Base-by-base conservation (phyloP, 768 basidiomycete genomes). In the Lactarius deliciosus region DNA sequence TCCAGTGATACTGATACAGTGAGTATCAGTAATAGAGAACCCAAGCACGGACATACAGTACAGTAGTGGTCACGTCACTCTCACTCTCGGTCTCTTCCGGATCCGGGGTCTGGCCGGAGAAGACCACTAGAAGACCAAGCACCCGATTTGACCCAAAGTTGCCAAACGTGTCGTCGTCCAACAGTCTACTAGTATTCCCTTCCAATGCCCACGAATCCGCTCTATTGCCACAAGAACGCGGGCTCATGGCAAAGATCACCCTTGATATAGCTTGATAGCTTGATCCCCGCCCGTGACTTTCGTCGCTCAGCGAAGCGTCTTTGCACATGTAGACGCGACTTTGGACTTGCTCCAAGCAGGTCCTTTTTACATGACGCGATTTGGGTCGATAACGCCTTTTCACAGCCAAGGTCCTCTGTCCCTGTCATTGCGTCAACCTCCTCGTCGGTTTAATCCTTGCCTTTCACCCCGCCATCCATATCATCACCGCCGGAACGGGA, bases 191-290 rank as follows among this genome's bases (percentile, higher is more conserved):
- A n/a, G n/a, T 0, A 36, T 36, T 36, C 11, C 36, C 11, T 3
- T 2, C 9, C 36, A 30, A 6, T 47, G 20, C 3, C 20, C 40
- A 36, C 58, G 6, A 36, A 10, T 36, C 10, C 1, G 34, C 34
- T 0, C 1, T 66, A 9, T 66, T 61, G 1, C 61, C 47, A 32
- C 61, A 69, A 56, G 68, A 69, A 45, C 58, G 65, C 58, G 61
- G 61, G 57, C 61, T 69, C 30, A 69, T 69, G 68, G 68, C 43
- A 9, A 65, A 69, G 16, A 66, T 69, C 53, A 63, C 68, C 0
- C n/a, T n/a, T n/a, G n/a, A n/a, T n/a, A n/a, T n/a, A n/a, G n/a
- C n/a, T n/a, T n/a, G n/a, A n/a, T n/a, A n/a, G n/a, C 34, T 62
- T 20, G 64, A 57, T 45, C n/a, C n/a, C n/a, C n/a, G n/a, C n/a